Evolutionary conservation across 257 asterid genomes (phyloP).

Genomic region (Nicotiana attenuata): DNA sequence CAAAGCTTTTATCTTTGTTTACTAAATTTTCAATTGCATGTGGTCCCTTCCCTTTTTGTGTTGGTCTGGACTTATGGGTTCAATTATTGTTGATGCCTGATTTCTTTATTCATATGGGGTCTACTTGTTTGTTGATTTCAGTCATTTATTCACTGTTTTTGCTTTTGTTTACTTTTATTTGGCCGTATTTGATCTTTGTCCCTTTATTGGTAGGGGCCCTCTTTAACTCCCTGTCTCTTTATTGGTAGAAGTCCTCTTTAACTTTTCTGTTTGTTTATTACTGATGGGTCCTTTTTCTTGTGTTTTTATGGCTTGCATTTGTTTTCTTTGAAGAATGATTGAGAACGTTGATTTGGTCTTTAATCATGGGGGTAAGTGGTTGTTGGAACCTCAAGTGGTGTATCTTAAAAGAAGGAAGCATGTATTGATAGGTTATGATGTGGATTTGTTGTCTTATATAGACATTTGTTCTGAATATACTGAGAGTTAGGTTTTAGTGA

Average conservation of each 20-base stretch:
- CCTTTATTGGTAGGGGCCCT: neutral
- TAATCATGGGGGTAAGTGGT: neutral
- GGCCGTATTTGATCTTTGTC: neutral
- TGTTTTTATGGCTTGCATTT: neutral
- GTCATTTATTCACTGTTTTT: too few relatives aligned
- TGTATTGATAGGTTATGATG: too few relatives aligned
- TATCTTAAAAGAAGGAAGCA: neutral
- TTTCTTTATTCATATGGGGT: neutral
- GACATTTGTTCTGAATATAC: neutral
- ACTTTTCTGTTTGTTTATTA: too few relatives aligned
- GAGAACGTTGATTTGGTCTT: neutral
- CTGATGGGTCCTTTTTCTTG: neutral
- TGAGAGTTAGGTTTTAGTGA: neutral
- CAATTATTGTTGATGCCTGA: too few relatives aligned
- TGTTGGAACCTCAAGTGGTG: neutral
- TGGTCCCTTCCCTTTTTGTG: too few relatives aligned
- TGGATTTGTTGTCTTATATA: neutral
- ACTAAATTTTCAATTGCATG: too few relatives aligned
- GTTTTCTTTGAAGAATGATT: neutral
- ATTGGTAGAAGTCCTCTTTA: too few relatives aligned
- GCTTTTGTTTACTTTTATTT: neutral
- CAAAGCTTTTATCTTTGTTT: too few relatives aligned
- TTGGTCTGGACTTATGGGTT: too few relatives aligned
- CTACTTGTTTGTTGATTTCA: too few relatives aligned
- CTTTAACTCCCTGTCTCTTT: too few relatives aligned